Evolutionary conservation across 305 asterid genomes (phyloP), one percentile per base, ranked within the genome.

Genomic region (Fraxinus floribunda): DNA sequence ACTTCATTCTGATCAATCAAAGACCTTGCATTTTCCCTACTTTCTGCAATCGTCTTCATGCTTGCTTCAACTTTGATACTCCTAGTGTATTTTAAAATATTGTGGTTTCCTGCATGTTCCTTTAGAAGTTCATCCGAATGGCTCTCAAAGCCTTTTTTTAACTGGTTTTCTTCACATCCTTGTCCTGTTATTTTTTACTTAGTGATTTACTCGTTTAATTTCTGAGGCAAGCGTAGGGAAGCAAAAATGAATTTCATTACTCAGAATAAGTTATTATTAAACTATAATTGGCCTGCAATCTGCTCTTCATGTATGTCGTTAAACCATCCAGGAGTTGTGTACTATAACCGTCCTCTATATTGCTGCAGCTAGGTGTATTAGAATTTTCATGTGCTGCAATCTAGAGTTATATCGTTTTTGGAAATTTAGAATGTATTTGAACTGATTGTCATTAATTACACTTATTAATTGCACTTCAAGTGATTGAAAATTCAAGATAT

Each of bases 41-140:
- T 66, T 78, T 72, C 74, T 76, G 38, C 71, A 68, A 30, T 52
- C 55, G 38, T 30, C 60, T 79, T 70, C 38, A 44, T 82, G 78
- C 38, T 60, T 80, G 78, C 62, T 73, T 78, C 78, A 79, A 77
- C 55, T 81, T 15, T 72, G n/a, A 22, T 72, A 81, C 64, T 70
- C 80, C 64, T 29, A 84, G 34, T 3, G 5, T 36, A 5, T 72
- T 60, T 78, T 68, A 57, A 68, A 81, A 71, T 71, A 34, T 34
- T 15, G 76, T 16, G 11, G 22, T 71, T 68, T 30, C 71, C 32
- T 62, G 6, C 39, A 29, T 68, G 36, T 68, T 4, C 75, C 75
- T 68, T 30, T 30, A 68, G 39, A 68, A 68, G 44, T 30, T 71
- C 26, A 15, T 30, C 46, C 24, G 9, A 34, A 32, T 71, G 38